These are phyloP conservation scores for Paramecium primaurelia DNA, from an alignment of 73 alveolate species.

Conservation along the genomic window DNA sequence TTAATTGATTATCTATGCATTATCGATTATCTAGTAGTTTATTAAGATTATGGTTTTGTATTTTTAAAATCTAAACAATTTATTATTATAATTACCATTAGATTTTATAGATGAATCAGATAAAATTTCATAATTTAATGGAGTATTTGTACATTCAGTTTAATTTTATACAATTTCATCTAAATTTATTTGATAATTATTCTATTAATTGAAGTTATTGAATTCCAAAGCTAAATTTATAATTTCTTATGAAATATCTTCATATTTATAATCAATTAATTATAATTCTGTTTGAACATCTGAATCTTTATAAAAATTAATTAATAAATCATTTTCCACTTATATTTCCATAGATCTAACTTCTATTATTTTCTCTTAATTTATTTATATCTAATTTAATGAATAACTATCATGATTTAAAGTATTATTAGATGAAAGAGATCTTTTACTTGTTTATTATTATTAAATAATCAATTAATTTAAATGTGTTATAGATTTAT, in stretches of 20 bases:
- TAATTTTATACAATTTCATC: not conserved
- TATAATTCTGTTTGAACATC: not conserved
- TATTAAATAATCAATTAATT: not conserved
- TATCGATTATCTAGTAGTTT: not conserved
- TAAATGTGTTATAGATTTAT: not conserved
- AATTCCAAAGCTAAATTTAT: not conserved
- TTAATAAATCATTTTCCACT: not conserved
- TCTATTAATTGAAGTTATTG: not conserved
- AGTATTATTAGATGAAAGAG: not conserved
- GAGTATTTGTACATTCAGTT: not conserved
- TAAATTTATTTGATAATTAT: not conserved
- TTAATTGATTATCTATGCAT: not conserved
- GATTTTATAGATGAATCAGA: not conserved
- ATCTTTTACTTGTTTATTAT: not conserved
- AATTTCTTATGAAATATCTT: not conserved
- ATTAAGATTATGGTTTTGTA: not conserved
- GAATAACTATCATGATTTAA: not conserved
- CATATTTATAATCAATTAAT: not conserved
- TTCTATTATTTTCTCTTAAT: slow-evolving; percentile 21
- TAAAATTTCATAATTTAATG: not conserved
- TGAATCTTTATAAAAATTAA: not conserved
- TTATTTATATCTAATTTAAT: not conserved
- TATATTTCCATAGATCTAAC: not conserved
- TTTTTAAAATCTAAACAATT: not conserved
- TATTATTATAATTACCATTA: not conserved